Conservation (phyloP, 2,329 filamentous ascomycete genomes). For the Aspergillus sp. region DNA sequence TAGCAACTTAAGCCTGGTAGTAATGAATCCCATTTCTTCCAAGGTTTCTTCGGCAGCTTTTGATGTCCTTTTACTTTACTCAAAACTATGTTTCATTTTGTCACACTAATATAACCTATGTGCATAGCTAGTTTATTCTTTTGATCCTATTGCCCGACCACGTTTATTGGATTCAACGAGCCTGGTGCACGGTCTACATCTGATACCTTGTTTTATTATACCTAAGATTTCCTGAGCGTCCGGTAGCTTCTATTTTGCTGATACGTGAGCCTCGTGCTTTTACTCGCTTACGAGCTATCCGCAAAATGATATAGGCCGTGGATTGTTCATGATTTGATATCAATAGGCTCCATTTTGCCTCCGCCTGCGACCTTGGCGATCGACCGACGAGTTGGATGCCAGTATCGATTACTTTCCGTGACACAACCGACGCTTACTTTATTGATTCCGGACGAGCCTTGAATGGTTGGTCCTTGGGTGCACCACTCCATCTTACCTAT, state of each 20-base stretch:
- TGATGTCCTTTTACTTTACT: not conserved
- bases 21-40: not conserved
- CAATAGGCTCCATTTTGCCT: not conserved
- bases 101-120: not conserved
- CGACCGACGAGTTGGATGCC: not conserved
- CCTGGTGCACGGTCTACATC: not conserved
- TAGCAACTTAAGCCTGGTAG: not conserved
- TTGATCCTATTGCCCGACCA: not conserved
- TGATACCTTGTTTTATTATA: not conserved
- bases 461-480: not conserved
- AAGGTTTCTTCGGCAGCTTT: no score
- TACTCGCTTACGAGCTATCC: not conserved
- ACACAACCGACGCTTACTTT: not conserved
- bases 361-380: not conserved
- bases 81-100: not conserved
- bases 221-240: not conserved
- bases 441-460: not conserved
- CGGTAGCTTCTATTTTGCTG: not conserved
- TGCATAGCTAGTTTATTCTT: not conserved
- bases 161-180: not conserved
- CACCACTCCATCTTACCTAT: not conserved
- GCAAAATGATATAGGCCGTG: slow-evolving; percentile 2
- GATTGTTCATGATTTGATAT: slow-evolving; percentile 4
- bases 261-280: slow-evolving; percentile 1
- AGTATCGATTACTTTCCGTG: not conserved